Conservation (phyloP, 768 basidiomycete species). For the Xanthoconium purpureum region DNA sequence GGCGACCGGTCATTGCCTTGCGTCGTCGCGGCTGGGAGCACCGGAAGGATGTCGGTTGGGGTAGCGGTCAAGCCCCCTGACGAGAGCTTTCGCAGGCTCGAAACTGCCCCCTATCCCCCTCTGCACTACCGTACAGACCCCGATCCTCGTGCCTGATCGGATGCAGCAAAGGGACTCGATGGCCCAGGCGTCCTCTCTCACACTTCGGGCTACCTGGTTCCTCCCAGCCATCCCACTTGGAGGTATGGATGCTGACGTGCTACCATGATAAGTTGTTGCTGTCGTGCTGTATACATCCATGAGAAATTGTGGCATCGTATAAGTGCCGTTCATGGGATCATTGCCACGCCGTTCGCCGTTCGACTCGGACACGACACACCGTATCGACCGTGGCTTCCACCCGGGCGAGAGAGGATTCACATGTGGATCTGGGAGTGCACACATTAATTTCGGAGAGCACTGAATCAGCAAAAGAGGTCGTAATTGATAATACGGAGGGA, state of each 20-base stretch:
- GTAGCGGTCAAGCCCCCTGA: no score
- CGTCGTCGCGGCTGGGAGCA: no score
- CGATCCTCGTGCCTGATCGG: no score
- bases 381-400: not conserved
- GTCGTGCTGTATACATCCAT: not conserved
- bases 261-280: not conserved
- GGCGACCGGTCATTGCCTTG: no score
- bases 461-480: constrained; percentile 58
- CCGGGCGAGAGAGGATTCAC: not conserved
- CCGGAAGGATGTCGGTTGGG: no score
- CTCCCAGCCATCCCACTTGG: not conserved
- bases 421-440: not conserved
- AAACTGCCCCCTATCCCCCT: no score
- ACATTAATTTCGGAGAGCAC: not conserved
- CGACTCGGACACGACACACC: not conserved
- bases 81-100: no score
- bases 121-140: no score
- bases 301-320: not conserved
- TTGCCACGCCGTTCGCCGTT: not conserved
- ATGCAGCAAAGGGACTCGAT: no score
- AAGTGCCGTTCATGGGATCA: constrained; percentile 2
- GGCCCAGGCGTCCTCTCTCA: no score
- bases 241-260: not conserved
- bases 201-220: no score
- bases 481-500: constrained; percentile 69